Evolutionary conservation across 2,329 filamentous ascomycete species (phyloP).

Genomic region (Penicillium sp.): DNA sequence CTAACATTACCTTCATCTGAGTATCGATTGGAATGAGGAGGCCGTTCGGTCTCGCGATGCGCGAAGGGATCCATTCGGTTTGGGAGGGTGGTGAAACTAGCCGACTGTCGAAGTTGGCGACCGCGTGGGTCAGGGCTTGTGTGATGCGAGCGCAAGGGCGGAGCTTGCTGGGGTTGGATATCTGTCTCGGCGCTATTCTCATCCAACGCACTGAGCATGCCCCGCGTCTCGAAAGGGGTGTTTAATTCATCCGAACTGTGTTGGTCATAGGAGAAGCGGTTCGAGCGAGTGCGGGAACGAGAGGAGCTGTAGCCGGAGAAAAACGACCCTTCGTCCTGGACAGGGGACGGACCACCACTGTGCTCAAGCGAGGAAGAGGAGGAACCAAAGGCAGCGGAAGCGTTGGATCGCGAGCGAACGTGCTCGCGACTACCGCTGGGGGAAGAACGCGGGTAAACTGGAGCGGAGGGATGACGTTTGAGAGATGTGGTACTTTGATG

Average conservation of each 20-base stretch:
- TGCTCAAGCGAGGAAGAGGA: conserved; percentile 54
- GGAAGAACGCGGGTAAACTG: conserved; percentile 49
- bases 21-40: conserved; percentile 69
- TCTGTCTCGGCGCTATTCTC: conserved; percentile 42
- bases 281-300: conserved; percentile 39
- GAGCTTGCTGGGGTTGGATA: conserved; percentile 38
- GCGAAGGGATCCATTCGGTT: conserved; percentile 57
- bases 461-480: conserved; percentile 53
- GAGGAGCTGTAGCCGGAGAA: conserved; percentile 32
- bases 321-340: conserved; percentile 35
- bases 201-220: conserved; percentile 49
- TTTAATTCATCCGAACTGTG: conserved; percentile 52
- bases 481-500: conserved; percentile 49
- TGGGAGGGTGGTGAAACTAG: conserved; percentile 62
- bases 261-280: conserved; percentile 41
- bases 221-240: conserved; percentile 49
- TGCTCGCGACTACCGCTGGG: conserved; percentile 46
- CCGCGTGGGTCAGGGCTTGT: conserved; percentile 60
- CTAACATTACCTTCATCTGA: conserved; percentile 72
- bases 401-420: conserved; percentile 50
- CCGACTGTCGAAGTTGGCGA: conserved; percentile 67
- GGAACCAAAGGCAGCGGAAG: conserved; percentile 43
- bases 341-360: conserved; percentile 46
- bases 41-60: conserved; percentile 51
- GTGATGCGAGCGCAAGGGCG: conserved; percentile 52